Conservation (phyloP, 1,284 basidiomycete genomes). For the Heterobasidion irregulare region DNA sequence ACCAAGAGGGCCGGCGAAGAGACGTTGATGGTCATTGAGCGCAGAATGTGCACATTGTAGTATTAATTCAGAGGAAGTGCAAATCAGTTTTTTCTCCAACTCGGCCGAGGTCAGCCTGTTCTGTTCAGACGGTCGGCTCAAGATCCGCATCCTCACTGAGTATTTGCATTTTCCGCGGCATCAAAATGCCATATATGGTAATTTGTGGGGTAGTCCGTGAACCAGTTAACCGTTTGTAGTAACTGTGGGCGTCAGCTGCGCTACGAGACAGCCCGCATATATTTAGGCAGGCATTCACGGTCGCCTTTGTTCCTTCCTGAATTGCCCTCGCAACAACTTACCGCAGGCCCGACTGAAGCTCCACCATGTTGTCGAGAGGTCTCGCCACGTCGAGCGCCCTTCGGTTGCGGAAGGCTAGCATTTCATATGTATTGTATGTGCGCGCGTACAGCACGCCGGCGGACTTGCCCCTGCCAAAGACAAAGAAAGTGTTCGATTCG, state of each 20-base stretch:
- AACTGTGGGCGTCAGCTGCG: no score
- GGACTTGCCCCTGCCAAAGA: constrained; percentile 22
- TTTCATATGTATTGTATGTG: neutral
- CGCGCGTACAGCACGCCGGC: constrained; percentile 18
- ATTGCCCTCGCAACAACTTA: neutral
- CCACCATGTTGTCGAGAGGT: neutral
- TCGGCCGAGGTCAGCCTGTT: neutral
- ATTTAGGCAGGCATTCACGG: no score
- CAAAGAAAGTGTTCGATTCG: constrained; percentile 43
- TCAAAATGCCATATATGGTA: neutral
- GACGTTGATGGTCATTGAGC: constrained; percentile 18
- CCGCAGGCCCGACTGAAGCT: neutral
- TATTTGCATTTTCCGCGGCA: neutral
- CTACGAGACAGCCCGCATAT: no score
- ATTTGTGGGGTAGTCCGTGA: no score
- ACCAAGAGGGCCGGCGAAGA: constrained; percentile 49
- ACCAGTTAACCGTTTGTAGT: no score
- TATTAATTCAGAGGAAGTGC: no score
- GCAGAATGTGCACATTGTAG: neutral
- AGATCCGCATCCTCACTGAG: neutral
- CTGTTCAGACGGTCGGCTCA: neutral
- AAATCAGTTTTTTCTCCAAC: neutral
- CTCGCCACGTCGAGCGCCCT: neutral
- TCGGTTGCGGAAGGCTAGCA: neutral
- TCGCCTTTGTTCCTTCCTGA: neutral